These are phyloP conservation scores for Davidsoniella australis DNA, from an alignment of 2,329 filamentous ascomycete genomes.

Conservation along the genomic window DNA sequence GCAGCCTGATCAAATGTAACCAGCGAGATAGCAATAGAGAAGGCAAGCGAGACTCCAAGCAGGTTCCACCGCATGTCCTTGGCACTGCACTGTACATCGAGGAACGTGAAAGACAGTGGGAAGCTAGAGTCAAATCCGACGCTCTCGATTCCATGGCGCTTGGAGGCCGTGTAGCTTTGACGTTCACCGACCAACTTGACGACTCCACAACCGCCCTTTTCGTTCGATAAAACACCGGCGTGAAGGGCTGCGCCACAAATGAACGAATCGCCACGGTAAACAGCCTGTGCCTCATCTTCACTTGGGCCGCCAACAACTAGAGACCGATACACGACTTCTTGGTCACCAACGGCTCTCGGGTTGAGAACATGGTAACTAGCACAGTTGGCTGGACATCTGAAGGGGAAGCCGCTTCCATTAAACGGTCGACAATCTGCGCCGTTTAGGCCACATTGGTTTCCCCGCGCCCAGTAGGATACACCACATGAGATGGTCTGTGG, in stretches of 20 bases:
- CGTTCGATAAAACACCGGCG: constrained; percentile 56
- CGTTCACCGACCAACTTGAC: constrained; percentile 55
- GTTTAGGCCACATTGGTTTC: constrained; percentile 57
- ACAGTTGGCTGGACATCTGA: constrained; percentile 60
- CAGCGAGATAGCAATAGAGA: constrained; percentile 60
- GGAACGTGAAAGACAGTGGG: constrained; percentile 69
- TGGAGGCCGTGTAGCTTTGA: constrained; percentile 43
- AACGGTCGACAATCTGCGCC: constrained; percentile 64
- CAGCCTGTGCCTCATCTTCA: constrained; percentile 27
- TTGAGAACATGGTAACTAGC: constrained; percentile 48
- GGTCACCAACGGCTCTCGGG: constrained; percentile 56
- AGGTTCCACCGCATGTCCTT: constrained; percentile 71
- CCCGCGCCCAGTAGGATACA: constrained; percentile 51
- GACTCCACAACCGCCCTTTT: constrained; percentile 65
- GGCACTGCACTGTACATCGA: constrained; percentile 48
- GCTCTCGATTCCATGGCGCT: constrained; percentile 59
- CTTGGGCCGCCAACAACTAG: constrained; percentile 53
- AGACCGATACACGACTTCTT: constrained; percentile 45
- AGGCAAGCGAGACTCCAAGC: constrained; percentile 63
- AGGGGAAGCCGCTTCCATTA: constrained; percentile 49
- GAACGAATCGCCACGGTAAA: constrained; percentile 81
- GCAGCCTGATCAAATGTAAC: constrained; percentile 63
- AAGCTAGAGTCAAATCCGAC: constrained; percentile 75
- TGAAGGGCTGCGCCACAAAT: constrained; percentile 76
- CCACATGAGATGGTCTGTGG: constrained; percentile 51